A percentile compares a stretch with the other conserved stretches of the same genome.
These are phyloP conservation scores for Truncatella angustata DNA, from an alignment of 2,329 filamentous ascomycete species.

Conservation along the genomic window DNA sequence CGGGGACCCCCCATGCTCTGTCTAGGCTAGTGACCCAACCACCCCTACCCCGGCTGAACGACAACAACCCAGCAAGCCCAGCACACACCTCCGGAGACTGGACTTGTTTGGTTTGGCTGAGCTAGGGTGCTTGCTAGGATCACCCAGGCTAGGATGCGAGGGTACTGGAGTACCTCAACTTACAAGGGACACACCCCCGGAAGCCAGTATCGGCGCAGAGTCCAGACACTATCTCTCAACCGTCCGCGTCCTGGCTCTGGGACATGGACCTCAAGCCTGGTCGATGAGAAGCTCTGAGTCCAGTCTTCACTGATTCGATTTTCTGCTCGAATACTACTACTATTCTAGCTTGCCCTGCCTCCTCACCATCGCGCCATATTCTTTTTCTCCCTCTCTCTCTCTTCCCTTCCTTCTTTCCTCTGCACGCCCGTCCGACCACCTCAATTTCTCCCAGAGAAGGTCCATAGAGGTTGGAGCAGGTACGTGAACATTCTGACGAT, in stretches of 20 bases:
- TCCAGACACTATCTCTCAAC: background rate
- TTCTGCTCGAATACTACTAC: conserved; percentile 14
- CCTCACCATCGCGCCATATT: conserved; percentile 26
- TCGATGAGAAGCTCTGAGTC: too few species aligned
- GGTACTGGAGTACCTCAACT: background rate
- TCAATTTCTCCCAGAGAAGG: conserved; percentile 28
- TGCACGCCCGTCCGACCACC: conserved; percentile 32
- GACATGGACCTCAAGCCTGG: background rate
- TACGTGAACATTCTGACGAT: conserved; percentile 20
- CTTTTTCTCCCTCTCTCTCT: conserved; percentile 25
- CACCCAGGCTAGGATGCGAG: background rate
- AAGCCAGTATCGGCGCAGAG: background rate
- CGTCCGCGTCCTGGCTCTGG: background rate
- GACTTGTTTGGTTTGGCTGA: background rate
- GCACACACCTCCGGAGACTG: conserved; percentile 5
- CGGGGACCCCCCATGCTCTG: background rate
- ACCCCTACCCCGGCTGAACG: background rate
- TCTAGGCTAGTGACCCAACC: background rate
- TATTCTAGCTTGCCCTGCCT: conserved; percentile 14
- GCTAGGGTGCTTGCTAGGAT: conserved; percentile 1
- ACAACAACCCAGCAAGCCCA: background rate
- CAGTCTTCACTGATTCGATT: conserved; percentile 1
- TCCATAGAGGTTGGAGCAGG: conserved; percentile 29
- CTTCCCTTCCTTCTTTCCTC: conserved; percentile 33
- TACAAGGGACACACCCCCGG: background rate